phyloP scores from a whole-genome alignment of 805 yeast species.

The Debaryomyces hansenii region DNA sequence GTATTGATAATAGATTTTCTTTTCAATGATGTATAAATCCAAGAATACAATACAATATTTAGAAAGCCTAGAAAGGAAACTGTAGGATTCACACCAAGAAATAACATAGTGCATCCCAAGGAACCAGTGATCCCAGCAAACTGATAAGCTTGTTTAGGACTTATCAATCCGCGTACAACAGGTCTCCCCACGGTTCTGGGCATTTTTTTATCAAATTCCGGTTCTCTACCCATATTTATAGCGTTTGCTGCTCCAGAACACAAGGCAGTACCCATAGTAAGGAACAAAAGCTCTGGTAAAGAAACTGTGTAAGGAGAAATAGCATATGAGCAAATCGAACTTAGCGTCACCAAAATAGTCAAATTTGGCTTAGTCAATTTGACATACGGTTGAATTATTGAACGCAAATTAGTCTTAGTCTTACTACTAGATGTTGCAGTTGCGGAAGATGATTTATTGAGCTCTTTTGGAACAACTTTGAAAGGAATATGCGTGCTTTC shows the following conservation, averaged over 20 bases:
- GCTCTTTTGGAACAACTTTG: conserved; percentile 46
- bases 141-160: conserved; percentile 71
- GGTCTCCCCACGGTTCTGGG: conserved; percentile 86
- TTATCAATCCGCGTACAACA: conserved; percentile 77
- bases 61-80: conserved; percentile 80
- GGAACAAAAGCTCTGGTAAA: conserved; percentile 62
- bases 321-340: conserved; percentile 93
- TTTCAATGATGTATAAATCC: conserved; percentile 89
- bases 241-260: conserved; percentile 96
- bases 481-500: conserved; percentile 52
- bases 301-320: conserved; percentile 83
- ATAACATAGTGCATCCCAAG: conserved; percentile 66
- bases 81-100: conserved; percentile 79
- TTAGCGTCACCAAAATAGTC: conserved; percentile 82
- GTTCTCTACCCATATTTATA: conserved; percentile 95
- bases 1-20: conserved; percentile 84
- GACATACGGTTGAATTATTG: conserved; percentile 57
- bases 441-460: background rate
- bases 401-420: background rate
- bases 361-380: conserved; percentile 89
- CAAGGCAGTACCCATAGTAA: conserved; percentile 82
- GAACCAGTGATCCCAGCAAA: conserved; percentile 79
- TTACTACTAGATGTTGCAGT: background rate
- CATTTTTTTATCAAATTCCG: conserved; percentile 85
- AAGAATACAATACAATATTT: conserved; percentile 81